Base-by-base conservation (phyloP, 208 protist genomes). In the Leishmania gerbilli region DNA sequence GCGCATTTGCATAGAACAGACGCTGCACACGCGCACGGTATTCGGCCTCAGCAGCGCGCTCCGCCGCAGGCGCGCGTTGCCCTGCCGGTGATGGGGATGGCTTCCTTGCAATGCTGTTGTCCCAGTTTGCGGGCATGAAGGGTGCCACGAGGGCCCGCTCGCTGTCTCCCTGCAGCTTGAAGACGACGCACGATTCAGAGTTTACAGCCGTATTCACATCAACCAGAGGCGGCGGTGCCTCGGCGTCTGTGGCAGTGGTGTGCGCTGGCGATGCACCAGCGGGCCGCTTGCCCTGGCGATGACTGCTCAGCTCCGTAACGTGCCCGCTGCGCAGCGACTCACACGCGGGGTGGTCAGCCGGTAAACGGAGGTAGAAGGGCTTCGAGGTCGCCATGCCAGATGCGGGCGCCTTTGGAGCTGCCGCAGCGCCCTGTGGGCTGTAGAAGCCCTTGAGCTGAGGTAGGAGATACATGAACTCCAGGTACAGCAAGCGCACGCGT, bases 401-500 rank as follows among this genome's bases (percentile, higher is more conserved):
- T 24, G 56, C 3, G 11, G 47, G 11, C 8, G 31, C n/a, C 5
- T 37, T 77, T 40, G 15, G 6, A 13, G 37, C 37, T 3, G 47
- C n/a, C 3, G 68, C 60, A n/a, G 79, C 37, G 13, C 69, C 69
- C 3, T 71, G 69, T 53, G 77, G 64, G 7, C 55, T 80, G 37
- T 74, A 83, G 62, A 86, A 83, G 68, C 74, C n/a, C n/a, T 67
- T 19, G 1, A 91, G 68, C 68, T 91, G 80, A 1, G 92, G 85
- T 1, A 88, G 76, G 42, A 93, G 86, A n/a, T 90, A 81, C 85
- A 95, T 89, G 72, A 95, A 93, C 74, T 95, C 92, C 4, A 93
- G 60, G 55, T 95, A 95, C 17, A 93, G 87, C 62, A 89, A 79
- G n/a, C 86, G 86, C 21, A 93, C 87, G 4, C 89, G 88, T 24